Conservation (phyloP, 2,329 filamentous ascomycete genomes). For the Alternaria triticina region DNA sequence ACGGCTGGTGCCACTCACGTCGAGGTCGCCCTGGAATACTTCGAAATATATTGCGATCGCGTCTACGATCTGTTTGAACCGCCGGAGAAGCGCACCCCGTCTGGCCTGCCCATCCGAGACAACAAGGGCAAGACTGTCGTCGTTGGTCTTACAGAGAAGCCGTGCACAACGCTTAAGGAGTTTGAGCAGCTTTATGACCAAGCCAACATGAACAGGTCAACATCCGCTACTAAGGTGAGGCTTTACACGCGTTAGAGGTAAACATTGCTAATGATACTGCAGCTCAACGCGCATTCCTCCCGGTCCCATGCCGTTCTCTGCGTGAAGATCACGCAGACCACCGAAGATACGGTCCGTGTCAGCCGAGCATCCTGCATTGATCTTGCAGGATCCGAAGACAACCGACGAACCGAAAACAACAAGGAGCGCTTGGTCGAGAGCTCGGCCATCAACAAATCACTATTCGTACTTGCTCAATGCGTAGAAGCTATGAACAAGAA, state of each 20-base stretch:
- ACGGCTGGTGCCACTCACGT: slow-evolving; percentile 72
- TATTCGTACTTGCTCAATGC: slow-evolving; percentile 93
- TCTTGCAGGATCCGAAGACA: slow-evolving; percentile 93
- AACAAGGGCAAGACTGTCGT: slow-evolving; percentile 88
- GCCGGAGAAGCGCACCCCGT: slow-evolving; percentile 81
- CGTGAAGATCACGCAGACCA: slow-evolving; percentile 83
- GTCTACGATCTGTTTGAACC: slow-evolving; percentile 90
- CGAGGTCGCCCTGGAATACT: slow-evolving; percentile 82
- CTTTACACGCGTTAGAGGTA: background rate
- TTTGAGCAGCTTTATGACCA: slow-evolving; percentile 91
- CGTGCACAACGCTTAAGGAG: slow-evolving; percentile 84
- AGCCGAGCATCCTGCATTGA: slow-evolving; percentile 94
- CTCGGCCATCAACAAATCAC: slow-evolving; percentile 94
- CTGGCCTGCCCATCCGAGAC: slow-evolving; percentile 82
- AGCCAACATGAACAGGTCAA: slow-evolving; percentile 88
- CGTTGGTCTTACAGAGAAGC: slow-evolving; percentile 81
- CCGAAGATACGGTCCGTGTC: slow-evolving; percentile 68
- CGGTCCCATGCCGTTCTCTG: slow-evolving; percentile 89
- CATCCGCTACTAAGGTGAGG: slow-evolving; percentile 78
- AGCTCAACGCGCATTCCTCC: slow-evolving; percentile 88
- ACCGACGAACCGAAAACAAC: slow-evolving; percentile 89
- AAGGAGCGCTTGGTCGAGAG: slow-evolving; percentile 94
- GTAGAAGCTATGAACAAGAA: slow-evolving; percentile 90
- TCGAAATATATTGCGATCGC: slow-evolving; percentile 97
- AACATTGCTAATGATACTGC: slow-evolving; percentile 1